phyloP scores from a whole-genome alignment of 805 yeast genomes.

The Teunomyces aglyptinius region DNA sequence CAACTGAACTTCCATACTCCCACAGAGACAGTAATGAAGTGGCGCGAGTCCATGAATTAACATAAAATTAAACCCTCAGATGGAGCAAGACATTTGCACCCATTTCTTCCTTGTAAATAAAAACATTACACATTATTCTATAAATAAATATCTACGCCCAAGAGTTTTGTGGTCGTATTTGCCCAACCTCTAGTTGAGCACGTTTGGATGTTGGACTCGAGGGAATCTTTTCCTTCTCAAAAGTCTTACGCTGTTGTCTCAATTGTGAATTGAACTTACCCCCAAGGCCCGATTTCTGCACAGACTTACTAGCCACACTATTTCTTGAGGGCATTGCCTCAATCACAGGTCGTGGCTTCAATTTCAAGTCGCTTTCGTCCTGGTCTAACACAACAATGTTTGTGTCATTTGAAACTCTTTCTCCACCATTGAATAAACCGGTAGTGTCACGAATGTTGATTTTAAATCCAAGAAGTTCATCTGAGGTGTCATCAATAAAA shows the following conservation, averaged over 20 bases:
- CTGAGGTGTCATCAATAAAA: slow-evolving; percentile 56
- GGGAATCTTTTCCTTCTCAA: slow-evolving; percentile 18
- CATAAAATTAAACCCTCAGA: neutral
- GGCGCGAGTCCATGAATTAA: neutral
- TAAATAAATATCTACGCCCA: slow-evolving; percentile 1
- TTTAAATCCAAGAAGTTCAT: slow-evolving; percentile 52
- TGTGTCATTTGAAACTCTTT: slow-evolving; percentile 13
- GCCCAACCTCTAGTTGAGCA: slow-evolving; percentile 6
- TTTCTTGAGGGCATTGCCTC: slow-evolving; percentile 11
- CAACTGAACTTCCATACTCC: neutral
- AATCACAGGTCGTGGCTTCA: slow-evolving; percentile 23
- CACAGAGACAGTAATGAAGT: neutral
- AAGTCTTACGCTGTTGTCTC: slow-evolving; percentile 25
- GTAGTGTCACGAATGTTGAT: slow-evolving; percentile 58
- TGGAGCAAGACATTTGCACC: neutral
- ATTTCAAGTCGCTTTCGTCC: slow-evolving; percentile 25
- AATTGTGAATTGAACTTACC: slow-evolving; percentile 29
- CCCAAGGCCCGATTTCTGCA: slow-evolving; percentile 15
- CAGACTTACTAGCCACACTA: neutral
- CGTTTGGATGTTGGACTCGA: slow-evolving; percentile 15
- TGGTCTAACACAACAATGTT: slow-evolving; percentile 9
- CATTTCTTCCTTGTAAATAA: neutral
- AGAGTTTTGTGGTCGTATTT: slow-evolving; percentile 3
- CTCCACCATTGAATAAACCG: slow-evolving; percentile 59
- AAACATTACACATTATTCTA: slow-evolving; percentile 3